Evolutionary conservation across 345 rosid genomes (phyloP), one percentile per base, ranked within the genome.

Genomic region (Bruguiera parviflora): DNA sequence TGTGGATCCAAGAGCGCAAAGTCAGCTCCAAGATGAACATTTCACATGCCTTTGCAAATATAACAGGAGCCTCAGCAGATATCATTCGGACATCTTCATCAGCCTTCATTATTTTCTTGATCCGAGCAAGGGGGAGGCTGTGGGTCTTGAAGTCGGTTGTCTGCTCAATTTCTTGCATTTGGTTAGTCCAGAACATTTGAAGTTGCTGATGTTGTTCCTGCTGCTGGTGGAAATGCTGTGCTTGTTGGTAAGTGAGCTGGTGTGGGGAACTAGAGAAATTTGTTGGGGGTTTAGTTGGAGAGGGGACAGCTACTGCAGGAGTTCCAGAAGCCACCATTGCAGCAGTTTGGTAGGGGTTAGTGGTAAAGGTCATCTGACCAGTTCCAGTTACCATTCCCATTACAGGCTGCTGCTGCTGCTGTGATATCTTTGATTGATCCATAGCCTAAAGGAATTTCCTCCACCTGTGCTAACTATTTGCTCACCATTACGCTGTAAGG

Each of bases 381-480:
- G 75, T 66, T 35, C 85, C 79, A 63, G 82, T 76, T 66, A 78
- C 78, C 29, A 76, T 74, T 29, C 85, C 91, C 70, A 81, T 75
- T 35, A 74, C 79, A 47, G 80, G 74, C 78, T 77, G 86, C 1
- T 74, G 81, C 35, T 64, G 78, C 27, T 80, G 79, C 58, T 68
- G 78, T 69, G 80, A 83, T 71, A 80, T 84, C 31, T 82, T 86
- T 16, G 82, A 66, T 67, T 85, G 92, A 73, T 87, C 89, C 92
- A 87, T 87, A 27, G 67, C 18, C 24, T 62, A 33, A 27, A 18
- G 19, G 57, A 63, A 15, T 52, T 37, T 65, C 60, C 61, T 13
- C 9, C 10, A 52, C 55, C 39, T 8, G 19, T 25, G 58, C 32
- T 39, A 11, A 57, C 69, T 74, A 73, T 59, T 63, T 56, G 71